Conservation (phyloP, 1,139 yeast genomes). For the Kurtzmaniella quercitrusa region DNA sequence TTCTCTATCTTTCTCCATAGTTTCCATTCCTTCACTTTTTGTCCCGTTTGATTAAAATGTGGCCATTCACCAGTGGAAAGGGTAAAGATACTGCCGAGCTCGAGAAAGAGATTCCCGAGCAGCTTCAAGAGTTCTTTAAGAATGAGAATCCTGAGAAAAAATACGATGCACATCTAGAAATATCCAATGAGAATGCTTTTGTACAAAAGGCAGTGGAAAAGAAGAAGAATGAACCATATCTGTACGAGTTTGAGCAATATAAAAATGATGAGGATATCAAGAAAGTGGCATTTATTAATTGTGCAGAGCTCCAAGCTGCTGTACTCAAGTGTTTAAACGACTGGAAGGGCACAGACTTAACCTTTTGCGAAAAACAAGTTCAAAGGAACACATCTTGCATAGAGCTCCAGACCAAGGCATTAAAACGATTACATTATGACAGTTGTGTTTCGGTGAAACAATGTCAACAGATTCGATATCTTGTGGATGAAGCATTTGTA, state of each 20-base stretch:
- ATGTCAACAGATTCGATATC: constrained; percentile 35
- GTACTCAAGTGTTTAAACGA: constrained; percentile 37
- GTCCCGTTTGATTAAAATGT: constrained; percentile 13
- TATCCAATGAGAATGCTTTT: constrained; percentile 9
- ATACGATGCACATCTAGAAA: constrained; percentile 23
- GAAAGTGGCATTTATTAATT: constrained; percentile 31
- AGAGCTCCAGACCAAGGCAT: constrained; percentile 33
- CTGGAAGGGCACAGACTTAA: constrained; percentile 16
- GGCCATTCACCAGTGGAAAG: constrained; percentile 20
- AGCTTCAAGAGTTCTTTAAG: constrained; percentile 27
- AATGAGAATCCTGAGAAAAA: constrained; percentile 28
- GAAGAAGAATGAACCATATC: constrained; percentile 12
- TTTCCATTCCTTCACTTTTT: not conserved
- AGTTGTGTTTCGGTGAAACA: constrained; percentile 38
- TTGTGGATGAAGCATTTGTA: constrained; percentile 34
- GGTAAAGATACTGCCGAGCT: constrained; percentile 23
- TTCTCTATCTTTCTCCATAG: no score
- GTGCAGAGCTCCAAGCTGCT: constrained; percentile 39
- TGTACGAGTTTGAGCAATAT: constrained; percentile 29
- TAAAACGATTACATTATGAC: constrained; percentile 33
- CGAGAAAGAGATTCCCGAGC: constrained; percentile 28
- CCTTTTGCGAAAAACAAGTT: constrained; percentile 30
- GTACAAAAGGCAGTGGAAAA: not conserved
- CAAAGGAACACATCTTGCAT: constrained; percentile 26
- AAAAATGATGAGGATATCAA: constrained; percentile 25